These are phyloP conservation scores for Tephrocybe sp. DNA, from an alignment of 768 basidiomycete genomes.

Conservation along the genomic window DNA sequence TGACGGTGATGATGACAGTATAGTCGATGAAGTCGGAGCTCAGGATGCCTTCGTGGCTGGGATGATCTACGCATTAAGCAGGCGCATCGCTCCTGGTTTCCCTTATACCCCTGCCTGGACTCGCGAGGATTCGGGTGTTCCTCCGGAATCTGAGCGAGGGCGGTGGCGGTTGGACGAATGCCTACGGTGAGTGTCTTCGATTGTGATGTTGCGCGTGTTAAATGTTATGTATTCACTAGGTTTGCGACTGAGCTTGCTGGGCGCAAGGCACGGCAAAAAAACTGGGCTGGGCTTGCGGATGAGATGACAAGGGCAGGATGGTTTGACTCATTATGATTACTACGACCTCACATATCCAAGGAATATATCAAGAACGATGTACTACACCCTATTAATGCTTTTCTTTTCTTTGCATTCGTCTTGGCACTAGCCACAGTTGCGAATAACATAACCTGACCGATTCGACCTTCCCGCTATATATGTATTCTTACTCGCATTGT, in stretches of 20 bases:
- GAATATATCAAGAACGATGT: no score
- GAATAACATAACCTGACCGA: no score
- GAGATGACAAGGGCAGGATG: constrained; percentile 77
- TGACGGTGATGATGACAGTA: constrained; percentile 35
- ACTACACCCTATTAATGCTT: no score
- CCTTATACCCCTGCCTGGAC: constrained; percentile 67
- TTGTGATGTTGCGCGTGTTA: background rate
- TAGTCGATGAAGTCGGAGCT: constrained; percentile 72
- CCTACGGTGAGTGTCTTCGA: constrained; percentile 50
- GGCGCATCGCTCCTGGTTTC: constrained; percentile 66
- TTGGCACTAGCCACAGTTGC: no score
- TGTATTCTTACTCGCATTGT: no score
- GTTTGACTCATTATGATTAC: constrained; percentile 48
- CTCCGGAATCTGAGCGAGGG: constrained; percentile 41
- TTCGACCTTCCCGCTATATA: no score
- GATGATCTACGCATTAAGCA: constrained; percentile 80
- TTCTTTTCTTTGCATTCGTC: no score
- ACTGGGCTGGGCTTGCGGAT: constrained; percentile 67
- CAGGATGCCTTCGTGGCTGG: constrained; percentile 85
- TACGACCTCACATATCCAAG: background rate
- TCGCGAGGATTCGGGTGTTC: constrained; percentile 32
- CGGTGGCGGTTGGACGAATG: constrained; percentile 84
- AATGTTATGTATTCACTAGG: constrained; percentile 31
- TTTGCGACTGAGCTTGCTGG: constrained; percentile 85
- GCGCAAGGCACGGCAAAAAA: constrained; percentile 59